Base-by-base conservation (phyloP, 257 asterid genomes). In the Fraxinus americana region DNA sequence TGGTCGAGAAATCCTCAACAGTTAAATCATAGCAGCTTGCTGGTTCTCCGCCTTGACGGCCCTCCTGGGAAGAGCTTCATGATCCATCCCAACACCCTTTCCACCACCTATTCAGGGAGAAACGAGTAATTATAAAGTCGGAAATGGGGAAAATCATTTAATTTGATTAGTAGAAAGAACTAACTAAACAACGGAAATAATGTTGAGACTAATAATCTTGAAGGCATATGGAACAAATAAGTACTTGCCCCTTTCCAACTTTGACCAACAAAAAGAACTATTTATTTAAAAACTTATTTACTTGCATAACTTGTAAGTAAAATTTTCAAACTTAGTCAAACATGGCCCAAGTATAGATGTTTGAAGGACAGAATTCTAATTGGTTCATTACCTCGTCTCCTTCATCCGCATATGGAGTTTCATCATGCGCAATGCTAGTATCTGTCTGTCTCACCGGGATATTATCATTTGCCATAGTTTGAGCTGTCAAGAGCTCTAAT, bases 61-160 rank as follows among this genome's bases (percentile, higher is more conserved):
- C 98, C 99, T 76, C 99, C 99, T 32, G 98, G 99, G 80, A 95
- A 95, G 43, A 95, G 97, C 86, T 90, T 90, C 97, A 95, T 90
- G 82, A 95, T 95, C 99, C 99, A 95, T 71, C 98, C 98, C 82
- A 95, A 87, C 41, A 95, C 97, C 83, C 97, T 92, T 72, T 95
- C 97, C 35, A 95, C 99, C 87, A 95, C 98, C 99, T 95, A 83
- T 39, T 59, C 86, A 48, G 34, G 17, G 7, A 61, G 14, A 45
- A 36, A 45, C 50, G 16, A 76, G 25, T 63, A 23, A 25, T 10
- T 11, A 23, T 25, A 1, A 54, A 19, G 48, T 41, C 4, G 48
- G 12, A 41, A 41, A 41, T 41, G 14, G 23, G 65, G 65, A 25
- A 63, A 63, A 25, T 63, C 35, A 54, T 54, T 54, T n/a, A 19